Evolutionary conservation across 1,284 basidiomycete species (phyloP), one percentile per base, ranked within the genome.

Genomic region (Wallemia hederae): DNA sequence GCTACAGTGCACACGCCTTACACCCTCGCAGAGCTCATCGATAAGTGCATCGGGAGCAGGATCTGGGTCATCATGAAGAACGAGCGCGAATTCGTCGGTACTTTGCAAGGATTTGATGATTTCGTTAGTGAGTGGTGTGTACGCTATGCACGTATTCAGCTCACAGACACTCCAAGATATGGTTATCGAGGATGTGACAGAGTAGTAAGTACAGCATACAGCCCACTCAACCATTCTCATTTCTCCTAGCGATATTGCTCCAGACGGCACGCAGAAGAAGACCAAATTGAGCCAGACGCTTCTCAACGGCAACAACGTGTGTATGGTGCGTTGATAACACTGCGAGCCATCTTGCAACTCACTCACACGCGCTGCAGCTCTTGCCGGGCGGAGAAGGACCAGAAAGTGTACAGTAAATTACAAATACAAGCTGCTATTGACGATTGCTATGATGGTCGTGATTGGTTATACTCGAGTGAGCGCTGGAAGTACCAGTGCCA

Each of bases 11-110:
- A 33, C 31, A 33, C 31, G 19, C 19, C 31, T 33, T 7, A 33
- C 19, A 33, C 31, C 58, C 28, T 55, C 28, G 58, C 65, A 89
- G 86, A 96, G 71, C 76, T 96, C 57, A 89, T 96, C 67, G 90
- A 96, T 71, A 78, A 83, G 69, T 94, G 90, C 69, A 94, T 92
- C 69, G 90, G 90, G 62, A 89, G 85, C 33, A 78, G 80, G 60
- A 90, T 96, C 69, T 91, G 87, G 86, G 90, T 96, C 66, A 80
- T 96, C 70, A 92, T 91, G 85, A 94, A 94, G 75, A 83, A 79
- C 64, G 88, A 96, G 64, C 81, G 87, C 60, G 90, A 96, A 73
- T 94, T 94, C 72, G 86, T 84, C 19, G 92, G 92, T n/a, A 97
- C 82, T 1, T 74, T 98, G 59, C 78, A 92, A 55, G 92, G 94